Evolutionary conservation across 2,329 filamentous ascomycete genomes (phyloP), one percentile per base, ranked within the genome.

Genomic region (Boeremia exigua): DNA sequence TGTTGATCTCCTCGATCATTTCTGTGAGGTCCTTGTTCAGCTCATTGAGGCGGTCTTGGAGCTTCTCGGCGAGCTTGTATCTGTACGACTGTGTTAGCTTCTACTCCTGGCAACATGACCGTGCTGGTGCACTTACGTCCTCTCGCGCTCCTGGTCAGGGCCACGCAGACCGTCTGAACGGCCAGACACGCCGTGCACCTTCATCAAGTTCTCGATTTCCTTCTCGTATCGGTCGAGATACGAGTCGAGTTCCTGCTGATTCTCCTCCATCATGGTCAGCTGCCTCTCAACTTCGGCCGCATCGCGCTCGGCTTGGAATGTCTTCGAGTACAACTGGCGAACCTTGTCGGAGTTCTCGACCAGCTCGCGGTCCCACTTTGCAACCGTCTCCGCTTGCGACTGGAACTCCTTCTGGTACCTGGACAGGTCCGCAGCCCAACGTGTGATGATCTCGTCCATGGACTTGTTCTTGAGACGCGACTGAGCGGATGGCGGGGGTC

Each of bases 1-100:
- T 87, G 74, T 99, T 99, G 73, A 99, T 96, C 77, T 98, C 95
- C 73, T 96, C 93, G 67, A 99, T 96, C 92, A 99, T 98, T 78
- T 92, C 94, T 43, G 87, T 88, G 60, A 99, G 82, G 72, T 96
- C 92, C 73, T 92, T 91, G 71, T 92, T 92, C 86, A 98, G 96
- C 67, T 96, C 92, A 54, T 96, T 93, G 62, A 99, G 82, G 62
- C 91, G 87, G 72, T 96, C 91, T 10, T 92, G 92, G 62, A 97
- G 84, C 76, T 92, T 95, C 82, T 99, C 95, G 1, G 95, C 95
- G 48, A 96, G 81, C 82, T 96, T 96, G 80, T 98, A 88, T 29
- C 83, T 86, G 23, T 56, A 27, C 2, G 5, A 0, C 15, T 34
- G 2, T 23, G 45, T 62, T 47, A 61, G 63, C 44, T 9, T 46